phyloP scores from a whole-genome alignment of 805 yeast genomes.

The Huiozyma sinensis region DNA sequence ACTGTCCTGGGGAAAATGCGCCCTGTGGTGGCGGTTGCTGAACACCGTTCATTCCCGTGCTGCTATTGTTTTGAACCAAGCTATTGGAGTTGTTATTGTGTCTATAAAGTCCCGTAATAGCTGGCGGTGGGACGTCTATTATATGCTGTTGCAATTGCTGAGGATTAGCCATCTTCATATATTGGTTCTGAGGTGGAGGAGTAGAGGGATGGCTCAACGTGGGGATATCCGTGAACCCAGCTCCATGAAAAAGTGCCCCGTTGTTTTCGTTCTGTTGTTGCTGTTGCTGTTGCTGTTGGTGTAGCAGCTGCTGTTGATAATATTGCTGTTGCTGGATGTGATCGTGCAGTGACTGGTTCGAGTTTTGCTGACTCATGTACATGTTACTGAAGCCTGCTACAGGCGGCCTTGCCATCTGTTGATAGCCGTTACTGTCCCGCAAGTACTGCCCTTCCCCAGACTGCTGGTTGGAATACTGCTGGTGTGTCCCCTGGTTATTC shows the following conservation, averaged over 20 bases:
- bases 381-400: conserved; percentile 28
- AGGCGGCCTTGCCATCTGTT: conserved; percentile 26
- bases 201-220: conserved; percentile 24
- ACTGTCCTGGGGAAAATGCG: conserved; percentile 4
- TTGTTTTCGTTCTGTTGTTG: not conserved
- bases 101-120: conserved; percentile 17
- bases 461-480: not conserved
- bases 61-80: conserved; percentile 9
- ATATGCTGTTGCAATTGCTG: conserved; percentile 5
- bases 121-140: conserved; percentile 19
- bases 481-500: not conserved
- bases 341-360: conserved; percentile 30
- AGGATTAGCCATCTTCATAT: not conserved
- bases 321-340: conserved; percentile 9
- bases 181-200: conserved; percentile 17
- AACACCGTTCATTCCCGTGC: not conserved
- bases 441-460: conserved; percentile 5
- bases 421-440: conserved; percentile 6
- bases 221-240: conserved; percentile 20
- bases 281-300: not conserved
- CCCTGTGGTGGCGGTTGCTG: conserved; percentile 7
- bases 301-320: not conserved
- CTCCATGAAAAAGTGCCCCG: not conserved
- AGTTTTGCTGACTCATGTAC: conserved; percentile 30
- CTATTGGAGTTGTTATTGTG: conserved; percentile 24